Percentiles rank a stretch among this genome's conserved stretches.
Evolutionary conservation across 371 early-diverging fungal species (phyloP).

Genomic region (Mucor saturninus): DNA sequence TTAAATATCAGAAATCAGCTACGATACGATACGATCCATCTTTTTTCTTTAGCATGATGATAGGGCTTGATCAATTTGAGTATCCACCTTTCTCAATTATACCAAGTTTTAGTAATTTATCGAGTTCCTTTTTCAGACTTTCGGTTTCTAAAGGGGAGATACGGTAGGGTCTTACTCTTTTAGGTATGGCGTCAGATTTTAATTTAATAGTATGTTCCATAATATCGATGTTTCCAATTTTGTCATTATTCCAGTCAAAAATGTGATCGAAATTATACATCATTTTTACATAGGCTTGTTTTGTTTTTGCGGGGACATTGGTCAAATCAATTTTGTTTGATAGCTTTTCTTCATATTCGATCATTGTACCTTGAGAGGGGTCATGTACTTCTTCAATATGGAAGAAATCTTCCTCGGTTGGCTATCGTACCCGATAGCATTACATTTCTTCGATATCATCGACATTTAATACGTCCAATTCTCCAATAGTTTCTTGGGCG

Average conservation of each 20-base stretch:
- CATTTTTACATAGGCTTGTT: neutral
- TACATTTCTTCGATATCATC: neutral
- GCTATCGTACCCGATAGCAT: neutral
- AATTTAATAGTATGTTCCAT: constrained; percentile 1
- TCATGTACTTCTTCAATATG: neutral
- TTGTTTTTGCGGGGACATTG: neutral
- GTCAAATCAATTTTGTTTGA: neutral
- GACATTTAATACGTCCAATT: neutral
- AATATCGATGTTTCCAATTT: neutral
- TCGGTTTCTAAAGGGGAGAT: neutral
- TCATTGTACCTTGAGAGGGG: neutral
- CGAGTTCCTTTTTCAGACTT: constrained; percentile 4
- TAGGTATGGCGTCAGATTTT: constrained; percentile 3
- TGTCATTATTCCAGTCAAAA: constrained; percentile 14
- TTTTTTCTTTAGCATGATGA: constrained; percentile 4
- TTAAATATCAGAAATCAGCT: too few species aligned
- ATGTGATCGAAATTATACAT: neutral
- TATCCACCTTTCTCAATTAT: constrained; percentile 13
- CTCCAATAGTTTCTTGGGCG: neutral
- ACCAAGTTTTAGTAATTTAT: constrained; percentile 12
- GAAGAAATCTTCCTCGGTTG: neutral
- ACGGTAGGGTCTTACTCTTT: neutral
- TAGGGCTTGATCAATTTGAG: neutral
- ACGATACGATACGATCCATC: neutral
- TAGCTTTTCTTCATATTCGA: neutral